Conservation (phyloP, 345 rosid genomes). For the Corchorus capsularis region DNA sequence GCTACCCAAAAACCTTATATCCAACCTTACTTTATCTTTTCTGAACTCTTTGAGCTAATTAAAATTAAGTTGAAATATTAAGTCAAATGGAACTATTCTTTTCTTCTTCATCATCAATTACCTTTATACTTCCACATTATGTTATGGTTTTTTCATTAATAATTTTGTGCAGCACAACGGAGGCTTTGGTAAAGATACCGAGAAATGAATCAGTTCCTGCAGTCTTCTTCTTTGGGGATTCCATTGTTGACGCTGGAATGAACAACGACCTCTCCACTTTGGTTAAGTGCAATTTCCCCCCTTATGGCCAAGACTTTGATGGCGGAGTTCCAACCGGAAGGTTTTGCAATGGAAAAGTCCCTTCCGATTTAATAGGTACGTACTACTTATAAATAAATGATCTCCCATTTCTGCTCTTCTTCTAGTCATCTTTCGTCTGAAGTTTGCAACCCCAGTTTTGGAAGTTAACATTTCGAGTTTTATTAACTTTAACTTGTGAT, state of each 20-base stretch:
- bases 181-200: constrained; percentile 30
- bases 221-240: constrained; percentile 74
- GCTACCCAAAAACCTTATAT: background rate
- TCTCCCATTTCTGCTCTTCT: background rate
- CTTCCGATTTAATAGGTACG: constrained; percentile 69
- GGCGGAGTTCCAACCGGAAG: constrained; percentile 77
- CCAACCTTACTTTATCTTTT: background rate
- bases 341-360: constrained; percentile 73
- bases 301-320: constrained; percentile 64
- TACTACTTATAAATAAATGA: background rate
- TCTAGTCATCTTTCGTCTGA: no score
- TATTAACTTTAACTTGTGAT: no score
- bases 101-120: background rate
- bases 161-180: background rate
- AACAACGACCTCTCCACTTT: constrained; percentile 57
- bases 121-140: background rate
- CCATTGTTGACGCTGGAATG: constrained; percentile 81
- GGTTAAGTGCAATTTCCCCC: constrained; percentile 61
- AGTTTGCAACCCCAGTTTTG: no score
- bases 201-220: constrained; percentile 53
- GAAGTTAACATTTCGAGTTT: no score
- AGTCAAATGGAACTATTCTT: background rate
- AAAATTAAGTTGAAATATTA: no score
- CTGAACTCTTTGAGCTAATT: background rate
- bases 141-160: background rate